A percentile compares a stretch with the other conserved stretches of the same genome.
phyloP scores from a whole-genome alignment of 345 rosid species.

The Dimocarpus longan region DNA sequence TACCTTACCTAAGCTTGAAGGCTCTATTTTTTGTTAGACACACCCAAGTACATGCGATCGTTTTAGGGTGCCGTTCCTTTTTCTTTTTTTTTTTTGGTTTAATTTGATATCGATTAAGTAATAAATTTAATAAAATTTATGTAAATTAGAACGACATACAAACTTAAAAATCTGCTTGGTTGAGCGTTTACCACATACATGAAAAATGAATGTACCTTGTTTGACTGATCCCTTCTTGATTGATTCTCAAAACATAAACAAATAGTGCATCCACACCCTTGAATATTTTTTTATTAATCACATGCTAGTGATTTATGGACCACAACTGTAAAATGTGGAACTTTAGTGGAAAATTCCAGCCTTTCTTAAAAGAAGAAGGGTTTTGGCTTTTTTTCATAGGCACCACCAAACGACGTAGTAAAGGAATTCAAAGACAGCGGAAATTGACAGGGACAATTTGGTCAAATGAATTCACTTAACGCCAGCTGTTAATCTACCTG shows the following conservation, averaged over 20 bases:
- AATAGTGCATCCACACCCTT: background rate
- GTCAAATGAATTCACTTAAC: background rate
- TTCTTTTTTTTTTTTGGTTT: background rate
- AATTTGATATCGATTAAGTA: too few species aligned
- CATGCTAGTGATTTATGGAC: background rate
- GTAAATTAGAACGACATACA: too few species aligned
- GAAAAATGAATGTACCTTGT: background rate
- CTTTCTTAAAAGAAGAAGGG: background rate
- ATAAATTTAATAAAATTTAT: too few species aligned
- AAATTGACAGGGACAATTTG: background rate
- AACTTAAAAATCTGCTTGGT: too few species aligned
- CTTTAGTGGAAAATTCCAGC: background rate
- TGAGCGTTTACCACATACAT: too few species aligned
- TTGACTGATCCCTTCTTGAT: background rate
- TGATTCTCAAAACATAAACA: background rate
- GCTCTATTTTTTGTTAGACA: background rate
- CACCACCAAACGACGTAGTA: constrained; percentile 5
- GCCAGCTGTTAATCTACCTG: constrained; percentile 10
- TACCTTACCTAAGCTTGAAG: constrained; percentile 1
- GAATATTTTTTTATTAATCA: constrained; percentile 2
- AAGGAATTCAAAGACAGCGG: background rate
- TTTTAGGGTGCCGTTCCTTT: background rate
- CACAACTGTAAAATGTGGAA: constrained; percentile 28
- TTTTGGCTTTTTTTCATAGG: background rate
- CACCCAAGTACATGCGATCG: background rate